phyloP scores from a whole-genome alignment of 495 filamentous ascomycete genomes.

The Annulohypoxylon stygium region DNA sequence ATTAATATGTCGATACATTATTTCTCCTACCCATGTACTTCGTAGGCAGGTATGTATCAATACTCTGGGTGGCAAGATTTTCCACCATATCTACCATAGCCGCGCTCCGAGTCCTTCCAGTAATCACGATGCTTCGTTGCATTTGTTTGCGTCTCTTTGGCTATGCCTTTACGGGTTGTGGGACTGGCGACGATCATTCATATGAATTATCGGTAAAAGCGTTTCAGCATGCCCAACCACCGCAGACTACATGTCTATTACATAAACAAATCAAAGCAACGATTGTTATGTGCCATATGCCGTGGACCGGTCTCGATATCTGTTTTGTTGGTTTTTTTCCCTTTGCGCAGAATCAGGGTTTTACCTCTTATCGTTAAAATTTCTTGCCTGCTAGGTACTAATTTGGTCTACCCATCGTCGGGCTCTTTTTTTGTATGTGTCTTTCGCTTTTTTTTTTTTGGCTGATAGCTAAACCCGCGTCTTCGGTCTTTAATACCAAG shows the following conservation, averaged over 20 bases:
- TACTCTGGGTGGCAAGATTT: constrained; percentile 29
- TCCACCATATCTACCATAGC: constrained; percentile 17
- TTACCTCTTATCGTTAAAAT: too few relatives aligned
- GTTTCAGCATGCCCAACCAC: not conserved
- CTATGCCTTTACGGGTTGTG: constrained; percentile 6
- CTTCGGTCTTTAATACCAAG: too few relatives aligned
- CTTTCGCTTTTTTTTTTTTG: too few relatives aligned
- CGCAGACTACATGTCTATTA: not conserved
- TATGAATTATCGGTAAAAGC: not conserved
- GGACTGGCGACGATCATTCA: constrained; percentile 22
- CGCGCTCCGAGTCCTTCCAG: constrained; percentile 26
- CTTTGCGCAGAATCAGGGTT: too few relatives aligned
- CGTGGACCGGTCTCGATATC: not conserved
- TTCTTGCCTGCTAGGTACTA: too few relatives aligned
- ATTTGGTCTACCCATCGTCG: too few relatives aligned
- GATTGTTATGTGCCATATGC: not conserved
- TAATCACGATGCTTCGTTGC: constrained; percentile 16
- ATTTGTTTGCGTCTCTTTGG: constrained; percentile 5
- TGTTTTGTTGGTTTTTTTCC: too few relatives aligned
- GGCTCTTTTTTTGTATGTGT: too few relatives aligned
- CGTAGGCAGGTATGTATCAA: not conserved
- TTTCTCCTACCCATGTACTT: not conserved
- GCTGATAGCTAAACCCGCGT: too few relatives aligned
- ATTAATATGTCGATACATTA: not conserved
- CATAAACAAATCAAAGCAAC: not conserved